Evolutionary conservation across 441 rosid species (phyloP).

Genomic region (Sinapis alba): DNA sequence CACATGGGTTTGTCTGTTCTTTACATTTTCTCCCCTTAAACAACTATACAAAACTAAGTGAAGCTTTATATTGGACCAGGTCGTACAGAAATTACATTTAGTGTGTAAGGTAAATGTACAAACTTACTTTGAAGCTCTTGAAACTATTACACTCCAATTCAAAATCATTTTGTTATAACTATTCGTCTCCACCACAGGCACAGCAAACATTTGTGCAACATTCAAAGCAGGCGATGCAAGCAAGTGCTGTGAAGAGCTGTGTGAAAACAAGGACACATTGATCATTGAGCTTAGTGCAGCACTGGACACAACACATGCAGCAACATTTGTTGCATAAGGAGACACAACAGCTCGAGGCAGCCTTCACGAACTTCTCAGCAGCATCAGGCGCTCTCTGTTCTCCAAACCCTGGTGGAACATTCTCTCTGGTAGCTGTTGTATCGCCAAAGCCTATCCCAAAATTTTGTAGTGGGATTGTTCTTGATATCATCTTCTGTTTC

Average conservation of each 20-base stretch:
- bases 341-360: slow-evolving; percentile 82
- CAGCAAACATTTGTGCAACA: slow-evolving; percentile 83
- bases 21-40: slow-evolving; percentile 13
- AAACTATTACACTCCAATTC: slow-evolving; percentile 14
- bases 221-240: slow-evolving; percentile 83
- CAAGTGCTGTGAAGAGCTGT: slow-evolving; percentile 70
- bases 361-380: slow-evolving; percentile 70
- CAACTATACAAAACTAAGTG: neutral
- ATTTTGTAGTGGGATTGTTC: slow-evolving; percentile 49
- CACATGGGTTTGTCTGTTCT: slow-evolving; percentile 32
- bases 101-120: slow-evolving; percentile 32
- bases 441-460: slow-evolving; percentile 79
- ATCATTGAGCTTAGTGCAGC: slow-evolving; percentile 72
- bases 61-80: slow-evolving; percentile 20
- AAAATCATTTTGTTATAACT: neutral
- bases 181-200: slow-evolving; percentile 61
- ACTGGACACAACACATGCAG: slow-evolving; percentile 83
- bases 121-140: slow-evolving; percentile 15
- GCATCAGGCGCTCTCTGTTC: slow-evolving; percentile 66
- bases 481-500: slow-evolving; percentile 40
- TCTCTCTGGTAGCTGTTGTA: slow-evolving; percentile 63
- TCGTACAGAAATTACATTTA: slow-evolving; percentile 23
- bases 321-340: slow-evolving; percentile 58
- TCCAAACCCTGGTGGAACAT: slow-evolving; percentile 60
- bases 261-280: slow-evolving; percentile 60